Percentiles rank a stretch among this genome's conserved stretches.
These are phyloP conservation scores for Penicillium bialowiezense DNA, from an alignment of 495 filamentous ascomycete species.

Conservation along the genomic window DNA sequence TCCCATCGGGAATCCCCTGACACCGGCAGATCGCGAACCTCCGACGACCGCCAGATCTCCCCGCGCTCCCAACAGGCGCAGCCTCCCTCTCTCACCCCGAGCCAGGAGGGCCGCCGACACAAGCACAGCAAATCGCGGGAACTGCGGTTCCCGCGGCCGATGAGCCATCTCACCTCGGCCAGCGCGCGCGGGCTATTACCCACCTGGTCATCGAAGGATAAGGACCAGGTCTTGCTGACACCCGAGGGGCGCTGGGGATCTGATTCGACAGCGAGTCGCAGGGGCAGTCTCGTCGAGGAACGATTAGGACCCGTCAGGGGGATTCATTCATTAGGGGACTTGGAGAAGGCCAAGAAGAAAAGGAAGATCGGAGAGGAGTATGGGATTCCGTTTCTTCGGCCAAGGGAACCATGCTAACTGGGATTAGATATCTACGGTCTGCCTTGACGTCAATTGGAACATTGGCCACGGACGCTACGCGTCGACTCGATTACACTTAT, in stretches of 20 bases:
- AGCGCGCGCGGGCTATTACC: conserved; percentile 34
- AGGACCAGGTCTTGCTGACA: conserved; percentile 33
- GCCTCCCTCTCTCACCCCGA: neutral
- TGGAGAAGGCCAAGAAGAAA: conserved; percentile 37
- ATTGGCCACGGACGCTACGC: conserved; percentile 56
- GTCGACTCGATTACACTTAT: conserved; percentile 81
- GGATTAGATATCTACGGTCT: conserved; percentile 33
- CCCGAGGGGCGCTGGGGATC: conserved; percentile 36
- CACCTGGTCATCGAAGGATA: conserved; percentile 33
- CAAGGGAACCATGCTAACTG: neutral
- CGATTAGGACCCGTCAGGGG: conserved; percentile 30
- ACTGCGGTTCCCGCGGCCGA: conserved; percentile 32
- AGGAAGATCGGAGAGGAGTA: conserved; percentile 50
- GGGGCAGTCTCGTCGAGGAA: conserved; percentile 33
- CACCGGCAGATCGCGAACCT: conserved; percentile 11
- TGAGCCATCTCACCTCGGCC: conserved; percentile 37
- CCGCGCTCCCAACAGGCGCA: neutral
- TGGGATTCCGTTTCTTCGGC: conserved; percentile 6
- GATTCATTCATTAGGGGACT: conserved; percentile 40
- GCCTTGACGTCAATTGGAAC: conserved; percentile 39
- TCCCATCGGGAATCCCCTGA: conserved; percentile 17
- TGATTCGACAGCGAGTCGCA: conserved; percentile 25
- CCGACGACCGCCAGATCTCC: conserved; percentile 1
- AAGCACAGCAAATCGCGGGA: conserved; percentile 41
- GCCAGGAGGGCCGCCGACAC: conserved; percentile 13